Conservation (phyloP, 169 alveolate species). For the Babesia bovis region DNA sequence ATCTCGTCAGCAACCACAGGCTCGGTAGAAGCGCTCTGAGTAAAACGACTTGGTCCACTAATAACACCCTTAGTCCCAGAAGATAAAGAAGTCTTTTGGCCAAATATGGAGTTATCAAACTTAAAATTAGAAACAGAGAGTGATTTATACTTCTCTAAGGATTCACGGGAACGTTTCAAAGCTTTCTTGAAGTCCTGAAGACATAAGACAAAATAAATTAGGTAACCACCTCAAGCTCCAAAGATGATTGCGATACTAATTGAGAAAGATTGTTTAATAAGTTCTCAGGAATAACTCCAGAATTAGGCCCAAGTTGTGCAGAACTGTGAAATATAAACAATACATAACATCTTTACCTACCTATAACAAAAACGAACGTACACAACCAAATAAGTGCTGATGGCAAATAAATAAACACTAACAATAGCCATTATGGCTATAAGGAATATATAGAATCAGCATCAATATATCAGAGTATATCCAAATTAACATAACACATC, state of each 20-base stretch:
- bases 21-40: not conserved
- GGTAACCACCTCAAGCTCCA: slow-evolving; percentile 21
- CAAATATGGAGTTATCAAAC: not conserved
- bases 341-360: not conserved
- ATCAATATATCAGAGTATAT: no score
- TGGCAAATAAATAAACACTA: no score
- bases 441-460: no score
- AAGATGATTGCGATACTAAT: slow-evolving; percentile 20
- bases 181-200: slow-evolving; percentile 6
- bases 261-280: not conserved
- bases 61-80: no score
- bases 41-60: not conserved
- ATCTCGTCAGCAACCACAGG: not conserved
- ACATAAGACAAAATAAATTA: not conserved
- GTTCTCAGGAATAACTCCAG: no score
- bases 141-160: slow-evolving; percentile 12
- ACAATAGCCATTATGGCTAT: no score
- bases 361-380: no score
- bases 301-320: no score
- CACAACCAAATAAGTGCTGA: no score
- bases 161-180: not conserved
- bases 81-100: no score
- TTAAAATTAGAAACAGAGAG: not conserved
- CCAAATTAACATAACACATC: no score
- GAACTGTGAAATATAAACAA: no score